Evolutionary conservation across 2,329 filamentous ascomycete genomes (phyloP), one percentile per base, ranked within the genome.

Genomic region (Cercospora sesami): DNA sequence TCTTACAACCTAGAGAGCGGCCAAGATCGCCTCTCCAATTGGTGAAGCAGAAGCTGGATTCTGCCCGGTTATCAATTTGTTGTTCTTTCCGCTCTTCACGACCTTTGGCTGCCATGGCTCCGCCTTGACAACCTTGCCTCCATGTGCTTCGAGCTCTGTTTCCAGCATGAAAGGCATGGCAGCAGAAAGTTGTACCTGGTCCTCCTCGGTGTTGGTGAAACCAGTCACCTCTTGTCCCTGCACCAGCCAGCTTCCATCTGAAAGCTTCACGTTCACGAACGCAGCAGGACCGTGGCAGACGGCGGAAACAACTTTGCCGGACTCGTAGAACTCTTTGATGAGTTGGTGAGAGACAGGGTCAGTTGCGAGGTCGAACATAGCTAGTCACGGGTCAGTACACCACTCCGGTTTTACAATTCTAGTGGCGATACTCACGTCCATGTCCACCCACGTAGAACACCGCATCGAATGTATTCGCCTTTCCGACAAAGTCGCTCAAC

Each of bases 201-300:
- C 83, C 79, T 88, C 86, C 79, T 89, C 87, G 0, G 68, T 79
- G 73, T 88, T 86, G 39, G 82, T 85, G 75, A 89, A 88, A 9
- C 86, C 88, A 0, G 88, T 90, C 26, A 88, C 86, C 57, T 83
- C 79, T 75, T 84, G 84, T 55, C 85, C 87, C 60, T 83, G 79
- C 45, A 91, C 78, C 9, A 91, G 79, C 61, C 82, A 81, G 70
- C 82, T 80, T 36, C 87, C 87, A 68, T 84, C 80, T 5, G 79
- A 71, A 21, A 83, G 74, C 73, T 83, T 86, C 39, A 86, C 89
- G 72, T 89, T 84, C 60, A 84, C 82, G 16, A 92, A 81, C 12
- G 85, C 90, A 3, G 86, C 86, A 2, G 89, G 87, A 5, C 88
- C 90, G 79, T 92, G 90, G 81, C 90, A 91, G 57, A 92, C 88